Conservation (phyloP, 2,329 filamentous ascomycete species). For the Clonostachys rosea region DNA sequence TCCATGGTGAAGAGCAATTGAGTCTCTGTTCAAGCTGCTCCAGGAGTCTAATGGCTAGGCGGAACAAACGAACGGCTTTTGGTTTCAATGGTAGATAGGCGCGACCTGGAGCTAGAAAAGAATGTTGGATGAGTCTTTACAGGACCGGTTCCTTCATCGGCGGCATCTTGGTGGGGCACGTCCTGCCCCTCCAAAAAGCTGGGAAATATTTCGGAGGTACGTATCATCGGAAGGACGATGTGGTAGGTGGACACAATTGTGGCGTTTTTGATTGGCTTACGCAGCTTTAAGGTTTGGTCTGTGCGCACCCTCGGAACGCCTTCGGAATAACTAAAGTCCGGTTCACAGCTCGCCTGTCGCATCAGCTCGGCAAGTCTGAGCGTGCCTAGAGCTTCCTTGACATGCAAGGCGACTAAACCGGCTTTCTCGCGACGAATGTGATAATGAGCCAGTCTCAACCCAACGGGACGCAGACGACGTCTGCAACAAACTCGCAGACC, state of each 20-base stretch:
- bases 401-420: too few species aligned
- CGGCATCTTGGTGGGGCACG: constrained; percentile 1
- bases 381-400: too few species aligned
- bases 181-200: constrained; percentile 2
- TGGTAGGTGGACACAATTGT: background rate
- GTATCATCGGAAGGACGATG: background rate
- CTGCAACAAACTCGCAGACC: constrained; percentile 29
- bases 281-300: background rate
- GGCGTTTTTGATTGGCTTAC: background rate
- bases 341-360: background rate
- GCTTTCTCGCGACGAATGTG: background rate
- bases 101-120: constrained; percentile 1
- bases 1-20: constrained; percentile 41
- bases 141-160: constrained; percentile 4
- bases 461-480: constrained; percentile 43
- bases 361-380: too few species aligned
- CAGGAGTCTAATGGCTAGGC: constrained; percentile 1
- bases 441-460: constrained; percentile 41
- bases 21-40: background rate
- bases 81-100: background rate
- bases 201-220: background rate
- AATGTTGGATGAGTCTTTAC: background rate
- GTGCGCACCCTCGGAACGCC: background rate
- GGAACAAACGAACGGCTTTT: background rate
- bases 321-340: background rate